Evolutionary conservation across 202 grass and related monocot species (phyloP).

Genomic region (Musa balbisiana): DNA sequence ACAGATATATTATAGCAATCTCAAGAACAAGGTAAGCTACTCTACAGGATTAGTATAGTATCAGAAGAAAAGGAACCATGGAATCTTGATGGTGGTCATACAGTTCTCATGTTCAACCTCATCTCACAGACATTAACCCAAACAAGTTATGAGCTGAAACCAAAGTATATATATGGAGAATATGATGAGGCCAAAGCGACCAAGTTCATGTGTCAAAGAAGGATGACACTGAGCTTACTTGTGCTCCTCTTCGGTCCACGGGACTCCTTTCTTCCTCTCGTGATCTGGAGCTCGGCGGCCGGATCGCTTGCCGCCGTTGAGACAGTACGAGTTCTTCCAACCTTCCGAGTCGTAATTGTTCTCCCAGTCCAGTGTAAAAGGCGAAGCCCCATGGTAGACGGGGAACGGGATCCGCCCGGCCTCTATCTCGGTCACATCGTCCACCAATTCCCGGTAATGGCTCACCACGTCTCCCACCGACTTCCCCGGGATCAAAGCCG

Average conservation of each 20-base stretch:
- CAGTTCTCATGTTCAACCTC: too few species aligned
- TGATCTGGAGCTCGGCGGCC: not conserved
- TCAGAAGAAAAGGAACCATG: not conserved
- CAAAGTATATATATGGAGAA: too few species aligned
- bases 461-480: slow-evolving; percentile 50
- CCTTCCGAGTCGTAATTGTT: not conserved
- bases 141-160: not conserved
- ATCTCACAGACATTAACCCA: not conserved
- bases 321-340: not conserved
- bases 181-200: too few species aligned
- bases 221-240: not conserved
- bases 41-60: not conserved
- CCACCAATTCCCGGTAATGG: slow-evolving; percentile 69
- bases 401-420: slow-evolving; percentile 29
- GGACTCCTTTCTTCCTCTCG: slow-evolving; percentile 1
- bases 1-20: not conserved
- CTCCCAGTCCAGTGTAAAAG: not conserved
- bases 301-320: not conserved
- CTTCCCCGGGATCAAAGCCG: slow-evolving; percentile 48
- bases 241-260: slow-evolving; percentile 3
- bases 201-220: not conserved
- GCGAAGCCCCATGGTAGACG: not conserved
- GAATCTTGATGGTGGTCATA: not conserved
- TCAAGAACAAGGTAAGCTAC: too few species aligned
- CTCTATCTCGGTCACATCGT: slow-evolving; percentile 68